A percentile compares a stretch with the other conserved stretches of the same genome.
These are phyloP conservation scores for Fusarium luffae DNA, from an alignment of 2,329 filamentous ascomycete species.

Conservation along the genomic window DNA sequence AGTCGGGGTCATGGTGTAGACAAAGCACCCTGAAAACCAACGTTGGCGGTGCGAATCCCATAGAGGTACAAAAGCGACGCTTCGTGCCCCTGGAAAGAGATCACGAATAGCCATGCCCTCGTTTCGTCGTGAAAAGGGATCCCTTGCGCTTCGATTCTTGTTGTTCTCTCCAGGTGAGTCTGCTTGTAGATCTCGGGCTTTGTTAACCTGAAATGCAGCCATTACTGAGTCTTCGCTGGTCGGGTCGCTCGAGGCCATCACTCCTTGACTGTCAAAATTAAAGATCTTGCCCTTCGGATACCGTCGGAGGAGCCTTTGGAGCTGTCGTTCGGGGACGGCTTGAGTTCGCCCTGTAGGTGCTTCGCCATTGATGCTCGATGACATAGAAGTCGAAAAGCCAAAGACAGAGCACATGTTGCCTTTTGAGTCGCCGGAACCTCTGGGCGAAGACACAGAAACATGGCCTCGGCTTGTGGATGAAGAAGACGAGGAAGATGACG, in stretches of 20 bases:
- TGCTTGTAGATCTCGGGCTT: background rate
- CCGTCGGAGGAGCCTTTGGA: slow-evolving; percentile 42
- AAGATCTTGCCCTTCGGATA: slow-evolving; percentile 61
- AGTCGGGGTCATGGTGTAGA: slow-evolving; percentile 58
- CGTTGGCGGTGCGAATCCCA: slow-evolving; percentile 59
- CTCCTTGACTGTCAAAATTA: slow-evolving; percentile 55
- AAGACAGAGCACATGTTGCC: slow-evolving; percentile 48
- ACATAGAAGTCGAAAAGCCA: slow-evolving; percentile 52
- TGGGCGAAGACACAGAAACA: slow-evolving; percentile 14
- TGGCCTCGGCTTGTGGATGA: slow-evolving; percentile 3
- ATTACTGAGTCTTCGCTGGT: slow-evolving; percentile 42
- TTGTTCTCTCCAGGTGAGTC: background rate
- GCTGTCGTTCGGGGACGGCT: slow-evolving; percentile 5
- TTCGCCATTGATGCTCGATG: slow-evolving; percentile 50
- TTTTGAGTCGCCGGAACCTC: slow-evolving; percentile 37
- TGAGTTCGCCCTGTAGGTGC: background rate
- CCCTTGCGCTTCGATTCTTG: slow-evolving; percentile 1
- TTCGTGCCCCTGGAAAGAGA: slow-evolving; percentile 57
- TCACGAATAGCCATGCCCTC: slow-evolving; percentile 45
- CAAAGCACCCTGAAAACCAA: slow-evolving; percentile 62
- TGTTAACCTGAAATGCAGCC: background rate
- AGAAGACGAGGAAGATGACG: slow-evolving; percentile 23
- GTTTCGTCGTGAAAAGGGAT: slow-evolving; percentile 25
- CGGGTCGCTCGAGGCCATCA: slow-evolving; percentile 48
- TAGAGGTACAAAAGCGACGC: slow-evolving; percentile 59